Evolutionary conservation across 257 asterid species (phyloP).

Genomic region (Solanum etuberosum): DNA sequence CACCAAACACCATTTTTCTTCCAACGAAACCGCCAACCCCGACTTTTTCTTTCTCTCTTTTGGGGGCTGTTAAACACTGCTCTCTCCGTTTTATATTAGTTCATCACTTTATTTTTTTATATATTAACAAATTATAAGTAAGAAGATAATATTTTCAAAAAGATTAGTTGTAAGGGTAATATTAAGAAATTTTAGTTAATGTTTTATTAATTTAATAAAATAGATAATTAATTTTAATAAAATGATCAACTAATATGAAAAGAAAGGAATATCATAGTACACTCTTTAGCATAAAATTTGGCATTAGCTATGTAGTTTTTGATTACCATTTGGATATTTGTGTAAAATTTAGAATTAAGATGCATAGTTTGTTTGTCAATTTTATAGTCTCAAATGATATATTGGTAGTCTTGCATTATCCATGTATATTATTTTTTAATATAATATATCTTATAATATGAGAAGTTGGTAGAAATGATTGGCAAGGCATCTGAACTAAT

Average conservation of each 20-base stretch:
- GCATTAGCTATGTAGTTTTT: not conserved
- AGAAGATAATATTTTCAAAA: too few species aligned
- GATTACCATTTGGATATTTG: not conserved
- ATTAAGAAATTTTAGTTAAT: too few species aligned
- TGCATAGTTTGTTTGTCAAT: not conserved
- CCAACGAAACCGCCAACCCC: not conserved
- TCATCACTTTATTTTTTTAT: fast-evolving
- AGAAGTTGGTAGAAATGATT: too few species aligned
- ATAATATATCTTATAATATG: too few species aligned
- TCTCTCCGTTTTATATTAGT: too few species aligned
- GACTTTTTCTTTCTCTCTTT: not conserved
- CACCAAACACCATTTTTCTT: not conserved
- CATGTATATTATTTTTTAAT: not conserved
- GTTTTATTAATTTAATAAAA: too few species aligned
- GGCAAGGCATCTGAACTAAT: not conserved
- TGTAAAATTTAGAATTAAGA: too few species aligned
- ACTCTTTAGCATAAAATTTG: not conserved
- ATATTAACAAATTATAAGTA: too few species aligned
- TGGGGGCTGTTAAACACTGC: not conserved
- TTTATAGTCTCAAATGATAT: not conserved
- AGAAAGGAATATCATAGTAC: fast-evolving
- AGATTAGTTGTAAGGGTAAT: fast-evolving
- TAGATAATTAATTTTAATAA: too few species aligned
- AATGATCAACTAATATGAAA: too few species aligned
- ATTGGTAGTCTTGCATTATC: not conserved